phyloP scores from a whole-genome alignment of 352 stramenopile genomes.

The Phytophthora idaei region DNA sequence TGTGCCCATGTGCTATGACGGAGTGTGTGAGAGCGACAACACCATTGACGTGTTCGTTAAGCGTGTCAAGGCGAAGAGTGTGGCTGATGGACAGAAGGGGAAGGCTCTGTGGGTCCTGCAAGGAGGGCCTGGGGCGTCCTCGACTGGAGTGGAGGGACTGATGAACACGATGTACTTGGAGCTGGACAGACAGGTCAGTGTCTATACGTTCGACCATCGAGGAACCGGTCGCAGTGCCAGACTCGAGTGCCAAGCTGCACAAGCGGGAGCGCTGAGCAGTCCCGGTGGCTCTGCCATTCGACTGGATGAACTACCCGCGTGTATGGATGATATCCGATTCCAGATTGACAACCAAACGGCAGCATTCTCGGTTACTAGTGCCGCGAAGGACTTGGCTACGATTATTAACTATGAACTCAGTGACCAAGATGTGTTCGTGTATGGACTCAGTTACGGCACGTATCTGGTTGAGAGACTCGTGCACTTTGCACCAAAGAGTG shows the following conservation, averaged over 20 bases:
- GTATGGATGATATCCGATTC: slow-evolving; percentile 75
- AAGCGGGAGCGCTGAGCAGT: slow-evolving; percentile 57
- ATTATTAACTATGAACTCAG: slow-evolving; percentile 53
- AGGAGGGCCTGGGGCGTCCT: slow-evolving; percentile 70
- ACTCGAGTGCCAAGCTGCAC: slow-evolving; percentile 56
- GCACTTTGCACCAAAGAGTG: slow-evolving; percentile 49
- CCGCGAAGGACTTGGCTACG: slow-evolving; percentile 63
- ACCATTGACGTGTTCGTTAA: slow-evolving; percentile 68
- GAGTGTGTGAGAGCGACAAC: slow-evolving; percentile 63
- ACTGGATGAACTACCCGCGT: slow-evolving; percentile 62
- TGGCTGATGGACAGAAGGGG: slow-evolving; percentile 11
- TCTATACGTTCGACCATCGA: slow-evolving; percentile 78
- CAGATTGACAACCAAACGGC: slow-evolving; percentile 76
- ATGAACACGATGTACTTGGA: slow-evolving; percentile 65
- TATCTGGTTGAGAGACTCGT: slow-evolving; percentile 72
- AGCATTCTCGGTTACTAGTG: slow-evolving; percentile 76
- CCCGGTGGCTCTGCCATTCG: slow-evolving; percentile 54
- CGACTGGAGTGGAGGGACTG: slow-evolving; percentile 68
- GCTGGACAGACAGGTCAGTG: slow-evolving; percentile 52
- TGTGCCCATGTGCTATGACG: slow-evolving; percentile 75
- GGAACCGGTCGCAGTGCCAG: slow-evolving; percentile 65
- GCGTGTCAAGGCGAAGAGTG: slow-evolving; percentile 40
- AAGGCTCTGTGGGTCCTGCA: slow-evolving; percentile 78
- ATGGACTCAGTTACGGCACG: slow-evolving; percentile 80
- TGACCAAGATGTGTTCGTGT: slow-evolving; percentile 71